Evolutionary conservation across 2,329 filamentous ascomycete species (phyloP), one percentile per base, ranked within the genome.

Genomic region (Fusarium brachygibbosum): DNA sequence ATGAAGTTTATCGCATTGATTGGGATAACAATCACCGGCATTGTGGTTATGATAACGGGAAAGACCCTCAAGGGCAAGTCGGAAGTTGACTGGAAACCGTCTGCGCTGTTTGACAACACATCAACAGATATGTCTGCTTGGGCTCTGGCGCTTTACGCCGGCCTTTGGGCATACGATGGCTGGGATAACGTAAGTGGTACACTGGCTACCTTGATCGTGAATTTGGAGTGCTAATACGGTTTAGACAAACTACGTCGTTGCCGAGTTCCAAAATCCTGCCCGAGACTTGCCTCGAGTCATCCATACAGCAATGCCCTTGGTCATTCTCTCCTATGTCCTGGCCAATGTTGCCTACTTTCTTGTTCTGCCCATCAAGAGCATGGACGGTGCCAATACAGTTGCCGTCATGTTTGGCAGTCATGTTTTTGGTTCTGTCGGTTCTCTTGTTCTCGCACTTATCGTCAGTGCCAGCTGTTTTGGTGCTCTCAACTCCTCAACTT

Each of bases 161-260:
- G 96, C 11, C 85, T 99, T 7, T 99, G 96, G 96, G 96, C 96
- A 1, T 99, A 96, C 80, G 96, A 99, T 77, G 96, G 96, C 31
- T 99, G 96, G 96, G 96, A 99, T 78, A 99, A 99, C 79, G 93
- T 96, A 82, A 82, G 91, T 84, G 42, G 28, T 25, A 9, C 29
- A 11, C 4, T 13, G 9, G 14, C 8, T 8, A n/a, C n/a, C 16
- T n/a, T 21, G 6, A 29, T 23, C 13, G 5, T 14, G 9, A 45
- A 19, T 23, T 17, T 37, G 32, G 31, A 45, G 16, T 12, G 32
- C 64, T 69, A 29, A 75, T 40, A 53, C 42, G 10, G 74, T 80
- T 11, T 68, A 96, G 93, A 97, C 95, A 67, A 99, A 98, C 81
- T 99, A 98, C 76, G 96, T 99, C 9, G 94, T 97, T 1, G 96